Conservation (phyloP, 2,329 filamentous ascomycete species). For the Trichoderma pleuroti region DNA sequence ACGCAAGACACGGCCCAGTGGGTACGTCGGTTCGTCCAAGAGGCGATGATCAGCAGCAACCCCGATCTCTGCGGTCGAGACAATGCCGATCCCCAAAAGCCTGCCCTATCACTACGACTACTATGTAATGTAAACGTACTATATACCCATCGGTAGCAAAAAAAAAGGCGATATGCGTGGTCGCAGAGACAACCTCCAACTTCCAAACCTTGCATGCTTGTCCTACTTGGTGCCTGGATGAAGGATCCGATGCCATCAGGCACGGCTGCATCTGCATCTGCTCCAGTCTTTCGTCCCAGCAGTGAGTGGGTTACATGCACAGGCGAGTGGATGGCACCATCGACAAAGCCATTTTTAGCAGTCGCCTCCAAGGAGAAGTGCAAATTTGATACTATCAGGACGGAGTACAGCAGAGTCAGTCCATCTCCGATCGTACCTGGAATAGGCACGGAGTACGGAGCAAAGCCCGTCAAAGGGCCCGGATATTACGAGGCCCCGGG, state of each 20-base stretch:
- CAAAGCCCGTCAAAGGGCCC: not conserved
- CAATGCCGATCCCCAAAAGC: not conserved
- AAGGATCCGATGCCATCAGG: not conserved
- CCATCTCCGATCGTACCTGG: slow-evolving; percentile 14
- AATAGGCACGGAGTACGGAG: not conserved
- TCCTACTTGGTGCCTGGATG: not conserved
- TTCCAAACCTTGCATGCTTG: not conserved
- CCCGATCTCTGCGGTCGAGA: slow-evolving; percentile 5
- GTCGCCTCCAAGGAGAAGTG: not conserved
- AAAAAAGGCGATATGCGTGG: not conserved
- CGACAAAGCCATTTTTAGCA: not conserved
- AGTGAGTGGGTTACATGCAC: not conserved
- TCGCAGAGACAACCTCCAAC: not conserved
- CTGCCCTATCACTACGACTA: too few relatives aligned
- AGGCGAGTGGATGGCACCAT: not conserved
- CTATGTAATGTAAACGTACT: not conserved
- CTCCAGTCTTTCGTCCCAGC: not conserved
- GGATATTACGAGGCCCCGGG: slow-evolving; percentile 6
- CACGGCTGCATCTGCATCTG: not conserved
- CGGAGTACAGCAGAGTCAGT: not conserved
- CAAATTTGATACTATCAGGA: not conserved
- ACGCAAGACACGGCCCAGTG: slow-evolving; percentile 1
- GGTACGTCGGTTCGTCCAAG: slow-evolving; percentile 1
- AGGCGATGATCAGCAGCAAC: slow-evolving; percentile 12
- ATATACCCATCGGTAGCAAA: not conserved